Evolutionary conservation across 768 basidiomycete species (phyloP).

Genomic region (Lactarius sp.): DNA sequence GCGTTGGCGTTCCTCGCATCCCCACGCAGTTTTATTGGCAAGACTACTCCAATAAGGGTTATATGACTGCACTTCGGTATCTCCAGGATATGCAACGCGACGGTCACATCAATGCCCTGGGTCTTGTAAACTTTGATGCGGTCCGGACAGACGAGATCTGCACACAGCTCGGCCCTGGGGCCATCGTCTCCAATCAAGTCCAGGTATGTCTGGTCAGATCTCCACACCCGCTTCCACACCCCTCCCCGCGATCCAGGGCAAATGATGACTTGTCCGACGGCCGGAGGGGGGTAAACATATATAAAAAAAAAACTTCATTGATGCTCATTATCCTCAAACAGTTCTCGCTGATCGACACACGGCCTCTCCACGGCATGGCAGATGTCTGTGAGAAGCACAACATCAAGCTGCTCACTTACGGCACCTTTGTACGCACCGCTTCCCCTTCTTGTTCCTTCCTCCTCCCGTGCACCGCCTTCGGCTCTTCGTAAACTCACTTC

Average conservation of each 20-base stretch:
- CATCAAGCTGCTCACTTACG: slow-evolving; percentile 75
- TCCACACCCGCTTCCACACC: background rate
- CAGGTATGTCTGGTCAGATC: slow-evolving; percentile 45
- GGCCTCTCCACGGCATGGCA: slow-evolving; percentile 72
- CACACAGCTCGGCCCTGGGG: slow-evolving; percentile 61
- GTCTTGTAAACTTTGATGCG: slow-evolving; percentile 79
- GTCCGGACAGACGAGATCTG: slow-evolving; percentile 76
- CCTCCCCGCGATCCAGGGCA: background rate
- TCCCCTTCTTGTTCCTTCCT: slow-evolving; percentile 2
- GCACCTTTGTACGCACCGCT: slow-evolving; percentile 56
- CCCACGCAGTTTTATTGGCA: slow-evolving; percentile 72
- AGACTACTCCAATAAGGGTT: slow-evolving; percentile 50
- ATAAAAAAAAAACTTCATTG: background rate
- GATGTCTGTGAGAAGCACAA: slow-evolving; percentile 69
- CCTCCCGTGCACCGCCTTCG: slow-evolving; percentile 12
- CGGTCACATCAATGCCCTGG: slow-evolving; percentile 59
- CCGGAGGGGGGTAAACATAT: background rate
- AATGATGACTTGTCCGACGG: background rate
- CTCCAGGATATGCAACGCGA: slow-evolving; percentile 56
- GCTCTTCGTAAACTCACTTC: slow-evolving; percentile 6
- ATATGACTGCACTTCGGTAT: slow-evolving; percentile 45
- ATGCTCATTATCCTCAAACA: slow-evolving; percentile 29
- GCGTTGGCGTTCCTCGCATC: background rate
- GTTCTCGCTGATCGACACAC: slow-evolving; percentile 80
- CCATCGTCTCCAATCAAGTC: slow-evolving; percentile 78